Base-by-base conservation (phyloP, 176 grass and related monocot species). In the Elaeis guineensis region DNA sequence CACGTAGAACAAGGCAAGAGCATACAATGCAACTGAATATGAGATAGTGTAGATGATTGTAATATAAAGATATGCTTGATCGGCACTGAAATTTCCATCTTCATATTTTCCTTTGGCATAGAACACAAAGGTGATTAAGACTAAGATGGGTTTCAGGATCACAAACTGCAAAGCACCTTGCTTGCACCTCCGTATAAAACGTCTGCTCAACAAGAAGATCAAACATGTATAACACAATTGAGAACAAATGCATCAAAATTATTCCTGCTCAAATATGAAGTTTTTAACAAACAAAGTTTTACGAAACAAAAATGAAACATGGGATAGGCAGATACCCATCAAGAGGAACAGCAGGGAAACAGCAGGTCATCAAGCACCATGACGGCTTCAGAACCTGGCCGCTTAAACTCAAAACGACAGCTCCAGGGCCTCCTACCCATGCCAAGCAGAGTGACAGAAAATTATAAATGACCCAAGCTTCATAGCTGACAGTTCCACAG, bases 81-180 rank as follows among this genome's bases (percentile, higher is more conserved):
- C 77, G 72, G 89, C 81, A 58, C 87, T 92, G 64, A 98, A 98
- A 61, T 98, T 78, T 71, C 93, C 93, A 72, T 92, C 88, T 66
- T 82, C 24, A n/a, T 98, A 98, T 83, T 98, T 81, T 72, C 81
- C 87, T 77, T 98, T 89, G 3, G 93, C 78, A 4, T 92, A 98
- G 71, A 92, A 78, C 68, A 98, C 83, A 63, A 98, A 92, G 39
- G 87, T 92, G 73, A 98, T 98, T 54, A 89, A 79, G 50, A 98
- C 93, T 63, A 98, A 80, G 63, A 98, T 92, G 64, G 84, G 93
- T 63, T 98, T 98, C 53, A 98, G 84, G 69, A 98, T 98, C 75
- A 98, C 93, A 73, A 98, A 98, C 64, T 98, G 93, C 66, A 98
- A 75, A 58, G 81, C 80, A 48, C 93, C 93, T 83, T 92, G 93